Evolutionary conservation across 805 yeast genomes (phyloP).

Genomic region (Scheffersomyces coipomensis): DNA sequence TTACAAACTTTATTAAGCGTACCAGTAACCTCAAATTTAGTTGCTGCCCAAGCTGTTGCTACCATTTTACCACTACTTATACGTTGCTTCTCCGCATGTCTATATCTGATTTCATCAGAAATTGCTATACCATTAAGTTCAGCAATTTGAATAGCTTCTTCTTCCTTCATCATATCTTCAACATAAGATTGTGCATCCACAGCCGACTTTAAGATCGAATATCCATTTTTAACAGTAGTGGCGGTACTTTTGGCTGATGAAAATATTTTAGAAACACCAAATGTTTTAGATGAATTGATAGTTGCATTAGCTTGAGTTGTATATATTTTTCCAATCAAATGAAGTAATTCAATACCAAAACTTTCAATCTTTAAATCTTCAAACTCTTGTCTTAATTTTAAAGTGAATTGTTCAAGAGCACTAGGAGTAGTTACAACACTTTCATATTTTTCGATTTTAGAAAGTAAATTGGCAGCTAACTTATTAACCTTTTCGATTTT

Average conservation of each 20-base stretch:
- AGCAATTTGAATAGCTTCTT: conserved; percentile 41
- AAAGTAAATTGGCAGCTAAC: conserved; percentile 47
- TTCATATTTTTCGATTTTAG: conserved; percentile 45
- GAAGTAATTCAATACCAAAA: conserved; percentile 86
- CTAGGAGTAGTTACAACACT: conserved; percentile 65
- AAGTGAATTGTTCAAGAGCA: conserved; percentile 55
- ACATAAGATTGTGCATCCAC: conserved; percentile 77
- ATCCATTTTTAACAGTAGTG: conserved; percentile 77
- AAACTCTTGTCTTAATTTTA: conserved; percentile 57
- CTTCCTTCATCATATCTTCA: conserved; percentile 70
- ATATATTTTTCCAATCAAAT: conserved; percentile 80
- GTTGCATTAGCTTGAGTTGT: conserved; percentile 70
- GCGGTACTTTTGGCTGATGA: conserved; percentile 84
- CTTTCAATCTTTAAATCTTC: conserved; percentile 90
- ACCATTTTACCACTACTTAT: conserved; percentile 83
- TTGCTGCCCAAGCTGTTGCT: conserved; percentile 94
- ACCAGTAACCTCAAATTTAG: conserved; percentile 83
- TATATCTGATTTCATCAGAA: conserved; percentile 33
- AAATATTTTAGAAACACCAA: conserved; percentile 84
- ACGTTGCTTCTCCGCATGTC: conserved; percentile 72
- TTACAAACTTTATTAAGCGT: conserved; percentile 76
- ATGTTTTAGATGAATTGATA: conserved; percentile 71
- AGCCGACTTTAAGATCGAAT: conserved; percentile 77
- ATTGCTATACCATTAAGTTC: conserved; percentile 28
- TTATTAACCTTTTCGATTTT: conserved; percentile 49